Base-by-base conservation (phyloP, 495 filamentous ascomycete genomes). In the Parachaetomium inaequale region DNA sequence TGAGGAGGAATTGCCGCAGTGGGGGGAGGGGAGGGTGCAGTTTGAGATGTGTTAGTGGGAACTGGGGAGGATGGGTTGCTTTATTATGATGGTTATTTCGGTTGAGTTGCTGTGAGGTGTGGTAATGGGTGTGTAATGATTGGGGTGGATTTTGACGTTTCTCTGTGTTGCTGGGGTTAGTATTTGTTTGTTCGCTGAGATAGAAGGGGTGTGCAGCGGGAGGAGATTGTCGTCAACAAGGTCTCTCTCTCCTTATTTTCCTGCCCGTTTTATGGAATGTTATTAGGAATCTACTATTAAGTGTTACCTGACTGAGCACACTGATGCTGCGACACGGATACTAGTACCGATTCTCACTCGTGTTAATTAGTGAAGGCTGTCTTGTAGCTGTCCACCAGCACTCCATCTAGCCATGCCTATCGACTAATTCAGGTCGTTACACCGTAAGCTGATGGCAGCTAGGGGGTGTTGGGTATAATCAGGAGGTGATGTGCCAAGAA, bases 1-100 rank as follows among this genome's bases (percentile, higher is more conserved):
- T 17, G 74, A 77, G 32, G 63, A 67, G 15, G 74, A 77, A 58
- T 66, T 83, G 49, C 78, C 80, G 0, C 61, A 50, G 11, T 82
- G 80, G 80, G 77, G 76, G 11, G 63, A 63, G 51, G 63, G 65
- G 10, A 71, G 67, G 51, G 53, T 49, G 19, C 66, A 50, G 45
- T 72, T 72, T 63, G 58, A 63, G 36, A 21, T 71, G 60, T 47
- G 56, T 34, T 68, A 64, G 59, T 32, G 4, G 31, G 12, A 10
- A 42, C 15, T 10, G 4, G 40, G 34, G 3, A 5, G 34, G 34
- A 11, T 36, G 2, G 34, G 3, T 36, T 36, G 8, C 17, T 6
- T 36, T 7, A 15, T 40, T 40, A 40, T 17, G 36, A 40, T 40
- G 36, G 17, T 7, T 12, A 17, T n/a, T n/a, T n/a, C 36, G 36